phyloP scores from a whole-genome alignment of 768 basidiomycete genomes.

The Suillus paluster region DNA sequence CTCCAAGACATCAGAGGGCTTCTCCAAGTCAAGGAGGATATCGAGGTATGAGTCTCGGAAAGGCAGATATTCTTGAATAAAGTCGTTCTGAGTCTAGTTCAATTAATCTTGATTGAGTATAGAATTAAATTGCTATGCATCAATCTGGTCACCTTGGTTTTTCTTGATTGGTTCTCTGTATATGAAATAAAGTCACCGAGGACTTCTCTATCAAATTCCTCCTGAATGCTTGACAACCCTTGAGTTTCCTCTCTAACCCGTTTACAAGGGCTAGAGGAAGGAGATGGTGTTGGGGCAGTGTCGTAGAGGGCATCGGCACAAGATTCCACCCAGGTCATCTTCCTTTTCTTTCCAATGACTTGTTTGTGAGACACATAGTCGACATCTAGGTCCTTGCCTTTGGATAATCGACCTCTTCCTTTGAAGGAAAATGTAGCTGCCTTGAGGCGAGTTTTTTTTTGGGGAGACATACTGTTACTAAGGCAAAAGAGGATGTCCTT shows the following conservation, averaged over 20 bases:
- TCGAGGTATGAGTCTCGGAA: background rate
- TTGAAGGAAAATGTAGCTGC: background rate
- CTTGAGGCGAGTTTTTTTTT: background rate
- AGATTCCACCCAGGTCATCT: background rate
- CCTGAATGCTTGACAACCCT: background rate
- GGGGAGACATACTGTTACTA: background rate
- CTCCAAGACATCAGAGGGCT: background rate
- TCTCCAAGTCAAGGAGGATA: slow-evolving; percentile 1
- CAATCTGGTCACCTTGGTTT: background rate
- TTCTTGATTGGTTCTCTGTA: background rate
- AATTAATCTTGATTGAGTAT: background rate
- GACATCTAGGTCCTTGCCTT: background rate
- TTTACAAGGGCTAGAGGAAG: background rate
- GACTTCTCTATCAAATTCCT: slow-evolving; percentile 1
- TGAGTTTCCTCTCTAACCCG: background rate
- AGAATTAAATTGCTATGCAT: background rate
- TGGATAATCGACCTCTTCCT: background rate
- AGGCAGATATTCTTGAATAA: slow-evolving; percentile 1
- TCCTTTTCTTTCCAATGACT: background rate
- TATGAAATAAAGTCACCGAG: background rate
- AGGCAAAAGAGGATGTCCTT: background rate
- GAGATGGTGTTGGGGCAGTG: background rate
- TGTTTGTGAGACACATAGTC: background rate
- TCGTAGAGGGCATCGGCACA: background rate
- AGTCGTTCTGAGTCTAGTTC: slow-evolving; percentile 14